A percentile compares a stretch with the other conserved stretches of the same genome.
Conservation (phyloP, 2,329 filamentous ascomycete genomes). For the Colletotrichum phormii region DNA sequence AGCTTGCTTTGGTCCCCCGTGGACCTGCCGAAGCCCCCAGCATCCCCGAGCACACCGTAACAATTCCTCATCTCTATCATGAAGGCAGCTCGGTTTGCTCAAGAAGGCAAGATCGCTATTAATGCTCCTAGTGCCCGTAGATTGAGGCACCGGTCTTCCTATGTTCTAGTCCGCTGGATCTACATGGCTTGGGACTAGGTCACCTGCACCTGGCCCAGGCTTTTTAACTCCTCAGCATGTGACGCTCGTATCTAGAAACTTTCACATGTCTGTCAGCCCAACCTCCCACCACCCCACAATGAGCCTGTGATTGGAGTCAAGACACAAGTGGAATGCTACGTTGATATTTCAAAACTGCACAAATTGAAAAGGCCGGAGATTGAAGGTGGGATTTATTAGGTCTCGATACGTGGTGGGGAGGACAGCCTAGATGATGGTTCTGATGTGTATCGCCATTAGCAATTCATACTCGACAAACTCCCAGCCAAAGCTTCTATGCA, state of each 20-base stretch:
- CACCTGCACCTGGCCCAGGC: slow-evolving; percentile 18
- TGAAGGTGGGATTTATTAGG: not conserved
- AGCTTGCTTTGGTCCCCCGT: not conserved
- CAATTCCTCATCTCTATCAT: not conserved
- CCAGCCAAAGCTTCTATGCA: too few species aligned
- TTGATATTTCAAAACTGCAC: not conserved
- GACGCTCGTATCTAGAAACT: slow-evolving; percentile 13
- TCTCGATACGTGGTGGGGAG: not conserved
- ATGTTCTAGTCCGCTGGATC: not conserved
- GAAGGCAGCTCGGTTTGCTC: too few species aligned
- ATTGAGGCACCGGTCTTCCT: not conserved
- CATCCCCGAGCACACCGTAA: not conserved
- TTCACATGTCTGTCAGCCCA: slow-evolving; percentile 21
- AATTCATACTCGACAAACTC: not conserved
- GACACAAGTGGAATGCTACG: not conserved
- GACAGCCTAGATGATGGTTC: not conserved
- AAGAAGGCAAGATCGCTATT: too few species aligned
- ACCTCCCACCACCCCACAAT: not conserved
- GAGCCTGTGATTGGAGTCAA: not conserved
- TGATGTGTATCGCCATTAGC: not conserved
- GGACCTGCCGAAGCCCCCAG: not conserved
- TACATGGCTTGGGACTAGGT: slow-evolving; percentile 2
- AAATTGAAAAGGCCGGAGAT: not conserved
- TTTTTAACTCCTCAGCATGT: slow-evolving; percentile 12
- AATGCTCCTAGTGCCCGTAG: not conserved